phyloP scores from a whole-genome alignment of 257 asterid species.

The Petrea volubilis region DNA sequence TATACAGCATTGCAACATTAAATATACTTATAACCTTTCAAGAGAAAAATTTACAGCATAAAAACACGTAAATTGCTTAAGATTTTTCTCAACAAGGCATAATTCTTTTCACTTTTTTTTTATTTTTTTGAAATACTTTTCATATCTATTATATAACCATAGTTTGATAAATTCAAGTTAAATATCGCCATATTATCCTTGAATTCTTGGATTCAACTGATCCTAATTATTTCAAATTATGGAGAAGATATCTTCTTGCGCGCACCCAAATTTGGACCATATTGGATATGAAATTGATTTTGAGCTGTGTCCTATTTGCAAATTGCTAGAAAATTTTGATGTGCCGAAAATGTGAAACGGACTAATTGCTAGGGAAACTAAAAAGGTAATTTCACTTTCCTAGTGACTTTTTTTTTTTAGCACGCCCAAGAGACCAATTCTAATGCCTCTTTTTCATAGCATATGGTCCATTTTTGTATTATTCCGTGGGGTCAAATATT shows the following conservation, averaged over 20 bases:
- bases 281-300: background rate
- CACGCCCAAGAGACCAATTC: too few relatives aligned
- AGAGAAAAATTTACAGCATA: too few relatives aligned
- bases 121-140: too few relatives aligned
- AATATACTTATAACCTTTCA: too few relatives aligned
- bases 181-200: too few relatives aligned
- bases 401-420: background rate
- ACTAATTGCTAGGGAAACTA: conserved; percentile 9
- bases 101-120: too few relatives aligned
- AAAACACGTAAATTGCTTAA: too few relatives aligned
- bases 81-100: too few relatives aligned
- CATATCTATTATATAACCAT: too few relatives aligned
- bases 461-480: background rate
- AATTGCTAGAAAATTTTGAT: background rate
- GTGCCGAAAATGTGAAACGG: conserved; percentile 2
- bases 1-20: background rate
- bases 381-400: background rate
- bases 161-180: too few relatives aligned
- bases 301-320: background rate
- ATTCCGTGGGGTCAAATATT: background rate
- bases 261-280: background rate
- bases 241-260: background rate
- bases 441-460: background rate
- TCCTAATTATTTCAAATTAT: background rate
- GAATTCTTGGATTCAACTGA: too few relatives aligned